Evolutionary conservation across 2,329 filamentous ascomycete genomes (phyloP).

Genomic region (Ambrosiella cleistominuta): DNA sequence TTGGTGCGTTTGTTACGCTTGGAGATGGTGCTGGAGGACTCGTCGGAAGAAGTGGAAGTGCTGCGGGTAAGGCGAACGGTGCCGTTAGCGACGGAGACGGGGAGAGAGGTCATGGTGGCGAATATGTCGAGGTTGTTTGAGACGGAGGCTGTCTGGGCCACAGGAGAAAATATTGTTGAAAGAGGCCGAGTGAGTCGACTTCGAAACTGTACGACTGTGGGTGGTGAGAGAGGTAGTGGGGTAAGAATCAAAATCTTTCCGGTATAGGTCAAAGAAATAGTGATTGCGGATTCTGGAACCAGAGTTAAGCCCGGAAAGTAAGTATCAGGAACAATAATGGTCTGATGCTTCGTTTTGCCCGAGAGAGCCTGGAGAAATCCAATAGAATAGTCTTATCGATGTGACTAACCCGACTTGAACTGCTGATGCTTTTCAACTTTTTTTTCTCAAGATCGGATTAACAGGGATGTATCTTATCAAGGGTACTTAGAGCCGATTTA

Average conservation of each 20-base stretch:
- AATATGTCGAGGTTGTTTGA: constrained; percentile 4
- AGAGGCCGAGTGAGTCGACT: neutral
- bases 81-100: constrained; percentile 4
- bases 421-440: too few relatives aligned
- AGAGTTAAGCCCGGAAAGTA: too few relatives aligned
- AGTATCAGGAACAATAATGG: too few relatives aligned
- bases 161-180: neutral
- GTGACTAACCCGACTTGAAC: too few relatives aligned
- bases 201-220: neutral
- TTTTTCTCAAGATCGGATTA: too few relatives aligned
- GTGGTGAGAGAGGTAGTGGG: neutral
- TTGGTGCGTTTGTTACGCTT: constrained; percentile 9
- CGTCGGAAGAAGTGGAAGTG: constrained; percentile 10
- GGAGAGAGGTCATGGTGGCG: constrained; percentile 2
- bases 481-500: too few relatives aligned
- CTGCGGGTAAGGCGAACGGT: neutral
- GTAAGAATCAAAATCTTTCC: neutral
- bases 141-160: neutral
- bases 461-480: too few relatives aligned
- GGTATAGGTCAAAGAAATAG: neutral
- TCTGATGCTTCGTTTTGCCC: too few relatives aligned
- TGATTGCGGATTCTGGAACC: too few relatives aligned
- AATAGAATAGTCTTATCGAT: too few relatives aligned
- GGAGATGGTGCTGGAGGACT: constrained; percentile 7
- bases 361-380: too few relatives aligned